Evolutionary conservation across 345 rosid species (phyloP), one percentile per base, ranked within the genome.

Genomic region (Eucalyptus microcorys): DNA sequence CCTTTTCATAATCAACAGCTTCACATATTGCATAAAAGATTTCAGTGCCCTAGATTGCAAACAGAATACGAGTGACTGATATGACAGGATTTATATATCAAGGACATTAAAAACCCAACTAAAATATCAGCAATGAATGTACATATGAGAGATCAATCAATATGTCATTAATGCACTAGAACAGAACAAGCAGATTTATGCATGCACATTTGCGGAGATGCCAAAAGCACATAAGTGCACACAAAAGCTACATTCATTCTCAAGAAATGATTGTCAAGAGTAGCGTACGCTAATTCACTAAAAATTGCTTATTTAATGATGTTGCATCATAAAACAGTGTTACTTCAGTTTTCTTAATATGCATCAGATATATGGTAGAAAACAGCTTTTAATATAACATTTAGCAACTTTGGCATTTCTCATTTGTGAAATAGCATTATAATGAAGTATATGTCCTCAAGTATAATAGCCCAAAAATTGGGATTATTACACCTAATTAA

Each of bases 1-100:
- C 99, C 92, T 94, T 96, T 93, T 97, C 99, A 89, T 92, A 97
- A 88, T 96, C 99, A 87, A 97, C 89, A 91, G 96, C 96, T 94
- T 94, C 97, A 87, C 96, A 94, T 87, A 94, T 88, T 88, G 95
- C 96, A 90, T 92, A 94, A 86, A 96, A 90, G 91, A 96, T 91
- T 47, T 89, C 88, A 85, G 93, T 90, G 21, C 96, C 99, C 99
- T 97, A 91, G 66, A 61, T 79, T 61, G 84, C 84, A 76, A 76
- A 76, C 84, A 76, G 84, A 76, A 76, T 76, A 76, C 47, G 30
- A 37, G 84, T 76, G 84, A 76, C 84, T 76, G 84, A 76, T 53
- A 88, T 49, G 86, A 89, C 86, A n/a, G 85, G 87, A 40, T 57
- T 50, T 53, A 47, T 48, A 86, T 57, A 27, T n/a, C 88, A 86